Conservation (phyloP, 2,329 filamentous ascomycete genomes). For the Beauveria scarabaeidicola region DNA sequence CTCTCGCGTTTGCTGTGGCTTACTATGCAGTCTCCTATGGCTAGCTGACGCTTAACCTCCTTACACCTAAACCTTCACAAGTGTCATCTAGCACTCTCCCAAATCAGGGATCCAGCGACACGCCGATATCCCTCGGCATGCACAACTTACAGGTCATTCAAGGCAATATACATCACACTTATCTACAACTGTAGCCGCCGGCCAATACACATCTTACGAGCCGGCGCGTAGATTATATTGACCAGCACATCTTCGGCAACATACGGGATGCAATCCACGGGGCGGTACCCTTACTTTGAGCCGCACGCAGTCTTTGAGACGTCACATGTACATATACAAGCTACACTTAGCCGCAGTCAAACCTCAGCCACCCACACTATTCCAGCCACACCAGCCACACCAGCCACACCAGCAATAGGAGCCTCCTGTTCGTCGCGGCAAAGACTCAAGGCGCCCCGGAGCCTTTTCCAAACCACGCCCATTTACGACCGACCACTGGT, state of each 20-base stretch:
- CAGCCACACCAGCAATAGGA: slow-evolving; percentile 2
- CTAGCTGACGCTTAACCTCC: too few relatives aligned
- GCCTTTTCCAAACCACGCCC: slow-evolving; percentile 8
- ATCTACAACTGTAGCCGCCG: not conserved
- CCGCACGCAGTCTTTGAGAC: accelerated
- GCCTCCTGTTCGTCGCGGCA: slow-evolving; percentile 11
- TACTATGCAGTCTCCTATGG: too few relatives aligned
- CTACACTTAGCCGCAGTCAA: not conserved
- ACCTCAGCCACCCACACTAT: not conserved
- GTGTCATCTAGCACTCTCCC: too few relatives aligned
- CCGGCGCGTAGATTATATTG: not conserved
- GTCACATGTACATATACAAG: not conserved
- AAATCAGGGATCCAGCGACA: too few relatives aligned
- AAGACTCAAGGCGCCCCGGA: not conserved
- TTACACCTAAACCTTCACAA: too few relatives aligned
- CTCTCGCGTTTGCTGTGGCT: too few relatives aligned
- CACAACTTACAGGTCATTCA: too few relatives aligned
- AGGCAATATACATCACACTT: not conserved
- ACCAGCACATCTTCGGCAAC: not conserved
- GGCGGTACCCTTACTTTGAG: not conserved
- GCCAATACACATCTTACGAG: not conserved
- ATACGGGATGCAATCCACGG: too few relatives aligned
- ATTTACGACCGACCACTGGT: slow-evolving; percentile 4
- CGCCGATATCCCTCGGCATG: too few relatives aligned
- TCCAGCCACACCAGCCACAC: not conserved